A percentile compares a stretch with the other conserved stretches of the same genome.
Evolutionary conservation across 345 rosid species (phyloP).

Genomic region (Eucalyptus virginea): DNA sequence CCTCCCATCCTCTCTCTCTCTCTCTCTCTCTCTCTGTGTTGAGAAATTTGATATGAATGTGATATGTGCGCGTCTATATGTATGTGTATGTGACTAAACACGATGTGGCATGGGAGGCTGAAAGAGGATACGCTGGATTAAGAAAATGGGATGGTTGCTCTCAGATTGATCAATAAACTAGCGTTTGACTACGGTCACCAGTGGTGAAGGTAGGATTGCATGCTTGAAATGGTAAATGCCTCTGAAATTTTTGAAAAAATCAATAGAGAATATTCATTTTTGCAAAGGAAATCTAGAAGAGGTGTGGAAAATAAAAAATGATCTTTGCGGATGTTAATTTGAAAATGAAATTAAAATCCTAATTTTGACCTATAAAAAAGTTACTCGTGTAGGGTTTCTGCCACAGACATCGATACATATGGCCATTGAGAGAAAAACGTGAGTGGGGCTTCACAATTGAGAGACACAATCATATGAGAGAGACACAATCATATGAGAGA

Average conservation of each 20-base stretch:
- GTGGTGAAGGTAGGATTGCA: not conserved
- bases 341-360: too few species aligned
- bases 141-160: not conserved
- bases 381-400: too few species aligned
- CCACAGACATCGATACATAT: too few species aligned
- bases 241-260: not conserved
- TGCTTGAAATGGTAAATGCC: not conserved
- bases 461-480: too few species aligned
- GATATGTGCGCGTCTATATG: not conserved
- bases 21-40: too few species aligned
- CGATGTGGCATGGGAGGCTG: not conserved
- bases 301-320: too few species aligned
- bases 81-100: not conserved
- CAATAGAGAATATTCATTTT: too few species aligned
- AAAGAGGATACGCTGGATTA: not conserved
- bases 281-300: too few species aligned
- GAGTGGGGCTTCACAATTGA: too few species aligned
- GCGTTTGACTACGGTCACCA: not conserved
- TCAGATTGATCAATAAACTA: not conserved
- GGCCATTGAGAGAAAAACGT: too few species aligned
- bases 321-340: rapidly evolving
- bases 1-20: constrained; percentile 20
- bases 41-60: not conserved
- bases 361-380: rapidly evolving
- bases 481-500: too few species aligned